Base-by-base conservation (phyloP, 2,329 filamentous ascomycete species). In the Colletotrichum liriopes region DNA sequence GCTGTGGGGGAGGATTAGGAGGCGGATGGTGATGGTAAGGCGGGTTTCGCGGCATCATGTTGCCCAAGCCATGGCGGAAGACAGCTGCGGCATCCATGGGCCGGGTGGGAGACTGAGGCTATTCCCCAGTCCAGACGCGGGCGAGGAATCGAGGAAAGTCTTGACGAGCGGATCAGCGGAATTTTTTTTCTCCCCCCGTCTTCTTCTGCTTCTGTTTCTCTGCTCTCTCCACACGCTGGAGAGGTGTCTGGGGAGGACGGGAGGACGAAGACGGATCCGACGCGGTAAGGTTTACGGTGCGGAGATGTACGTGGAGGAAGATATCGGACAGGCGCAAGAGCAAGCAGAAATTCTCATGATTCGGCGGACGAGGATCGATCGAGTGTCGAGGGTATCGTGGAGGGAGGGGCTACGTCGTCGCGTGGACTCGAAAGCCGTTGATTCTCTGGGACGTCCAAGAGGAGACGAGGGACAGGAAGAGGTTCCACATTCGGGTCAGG, bases 41-140 rank as follows among this genome's bases (percentile, higher is more conserved):
- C 58, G 77, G 76, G 65, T 72, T 72, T 55, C 59, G 65, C 54
- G 70, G 65, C 65, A 72, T 72, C 70, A 74, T 77, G 59, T 76
- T 75, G n/a, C 68, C 62, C 52, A 72, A 47, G 78, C 88, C 89
- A 79, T 89, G 89, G 75, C 88, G 88, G 77, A 91, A 90, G 77
- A 91, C 84, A 78, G 87, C 86, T 74, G 86, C 84, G 75, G 88
- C 85, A 79, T 92, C 88, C 90, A 92, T 92, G 73, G 76, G 78
- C 73, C 66, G 71, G 72, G 73, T 67, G 41, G 54, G 49, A 47
- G 62, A 72, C 70, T 59, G 72, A 71, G 68, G 47, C 32, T 49
- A 47, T 37, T 59, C 64, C 68, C 68, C 64, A 64, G 68, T 63
- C 32, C 20, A 52, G 6, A 58, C 6, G 37, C 14, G 26, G 23